Evolutionary conservation across 2,329 filamentous ascomycete species (phyloP).

Genomic region (Didymella pomorum): DNA sequence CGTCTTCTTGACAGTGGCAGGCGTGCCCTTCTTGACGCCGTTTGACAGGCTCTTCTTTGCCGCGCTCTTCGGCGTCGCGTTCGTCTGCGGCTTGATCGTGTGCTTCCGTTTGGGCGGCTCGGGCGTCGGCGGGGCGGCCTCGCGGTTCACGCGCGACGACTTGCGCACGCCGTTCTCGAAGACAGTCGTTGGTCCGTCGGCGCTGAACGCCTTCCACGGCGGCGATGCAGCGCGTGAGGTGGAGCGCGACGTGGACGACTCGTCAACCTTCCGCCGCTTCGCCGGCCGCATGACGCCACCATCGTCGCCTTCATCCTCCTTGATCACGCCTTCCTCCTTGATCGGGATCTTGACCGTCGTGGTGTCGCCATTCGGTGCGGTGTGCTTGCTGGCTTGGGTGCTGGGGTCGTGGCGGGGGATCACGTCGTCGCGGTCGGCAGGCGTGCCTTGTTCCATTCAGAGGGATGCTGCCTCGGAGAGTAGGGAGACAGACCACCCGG

Average conservation of each 20-base stretch:
- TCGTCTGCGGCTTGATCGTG: slow-evolving; percentile 37
- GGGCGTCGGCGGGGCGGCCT: slow-evolving; percentile 55
- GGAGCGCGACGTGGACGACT: slow-evolving; percentile 34
- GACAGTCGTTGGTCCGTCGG: slow-evolving; percentile 88
- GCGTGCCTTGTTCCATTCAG: slow-evolving; percentile 46
- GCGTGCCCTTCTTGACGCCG: slow-evolving; percentile 30
- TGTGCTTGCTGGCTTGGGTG: slow-evolving; percentile 31
- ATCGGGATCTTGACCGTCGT: slow-evolving; percentile 38
- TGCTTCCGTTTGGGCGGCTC: slow-evolving; percentile 53
- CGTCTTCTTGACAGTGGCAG: slow-evolving; percentile 35
- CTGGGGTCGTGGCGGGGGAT: slow-evolving; percentile 25
- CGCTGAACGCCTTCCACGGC: slow-evolving; percentile 88
- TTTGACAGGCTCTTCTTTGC: slow-evolving; percentile 29
- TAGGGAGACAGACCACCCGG: slow-evolving; percentile 42
- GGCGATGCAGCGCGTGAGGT: slow-evolving; percentile 71
- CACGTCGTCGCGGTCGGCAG: slow-evolving; percentile 40
- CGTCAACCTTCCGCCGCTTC: slow-evolving; percentile 69
- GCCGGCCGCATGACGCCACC: slow-evolving; percentile 42
- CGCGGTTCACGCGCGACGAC: slow-evolving; percentile 64
- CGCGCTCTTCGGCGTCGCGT: slow-evolving; percentile 36
- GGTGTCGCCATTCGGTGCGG: slow-evolving; percentile 8
- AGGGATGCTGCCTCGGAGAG: slow-evolving; percentile 23
- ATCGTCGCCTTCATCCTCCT: slow-evolving; percentile 15
- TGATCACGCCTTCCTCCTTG: slow-evolving; percentile 34
- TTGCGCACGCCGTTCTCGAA: slow-evolving; percentile 69